Evolutionary conservation across 192 early-diverging fungal species (phyloP).

Genomic region (Coemansia brasiliensis): DNA sequence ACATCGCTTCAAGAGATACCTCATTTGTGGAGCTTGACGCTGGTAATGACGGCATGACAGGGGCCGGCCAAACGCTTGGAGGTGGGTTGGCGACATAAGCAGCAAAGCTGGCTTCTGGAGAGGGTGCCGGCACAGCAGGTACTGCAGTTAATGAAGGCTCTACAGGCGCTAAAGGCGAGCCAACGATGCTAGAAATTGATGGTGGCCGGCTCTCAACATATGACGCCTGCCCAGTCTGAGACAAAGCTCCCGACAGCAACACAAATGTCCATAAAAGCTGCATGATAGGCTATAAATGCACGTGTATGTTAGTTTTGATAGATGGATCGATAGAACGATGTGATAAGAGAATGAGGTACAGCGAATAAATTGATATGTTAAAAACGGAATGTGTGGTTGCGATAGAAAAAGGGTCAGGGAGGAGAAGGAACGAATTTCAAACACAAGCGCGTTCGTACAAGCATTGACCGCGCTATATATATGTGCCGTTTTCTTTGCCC

Average conservation of each 20-base stretch:
- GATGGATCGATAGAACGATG: background rate
- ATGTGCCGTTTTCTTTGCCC: too few species aligned
- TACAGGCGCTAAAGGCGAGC: background rate
- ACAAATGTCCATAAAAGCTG: slow-evolving; percentile 46
- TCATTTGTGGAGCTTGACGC: too few species aligned
- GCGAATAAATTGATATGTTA: too few species aligned
- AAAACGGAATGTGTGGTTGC: too few species aligned
- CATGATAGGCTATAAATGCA: slow-evolving; percentile 21
- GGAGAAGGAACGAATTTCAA: too few species aligned
- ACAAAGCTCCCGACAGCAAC: slow-evolving; percentile 22
- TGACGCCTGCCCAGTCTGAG: slow-evolving; percentile 23
- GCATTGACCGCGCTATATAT: too few species aligned
- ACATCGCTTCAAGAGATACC: background rate
- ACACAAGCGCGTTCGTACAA: too few species aligned
- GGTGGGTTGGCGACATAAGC: slow-evolving; percentile 4
- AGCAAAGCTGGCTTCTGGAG: slow-evolving; percentile 2
- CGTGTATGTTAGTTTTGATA: background rate
- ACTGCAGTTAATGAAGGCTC: background rate
- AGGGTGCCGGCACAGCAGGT: background rate
- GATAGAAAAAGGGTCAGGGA: too few species aligned
- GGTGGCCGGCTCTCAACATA: slow-evolving; percentile 31
- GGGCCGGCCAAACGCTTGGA: too few species aligned
- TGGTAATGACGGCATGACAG: too few species aligned
- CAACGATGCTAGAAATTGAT: background rate
- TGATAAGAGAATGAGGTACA: background rate